Percentiles rank a stretch among this genome's conserved stretches.
Conservation (phyloP, 371 early-diverging fungal genomes). For the Rhizomucor pusillus region DNA sequence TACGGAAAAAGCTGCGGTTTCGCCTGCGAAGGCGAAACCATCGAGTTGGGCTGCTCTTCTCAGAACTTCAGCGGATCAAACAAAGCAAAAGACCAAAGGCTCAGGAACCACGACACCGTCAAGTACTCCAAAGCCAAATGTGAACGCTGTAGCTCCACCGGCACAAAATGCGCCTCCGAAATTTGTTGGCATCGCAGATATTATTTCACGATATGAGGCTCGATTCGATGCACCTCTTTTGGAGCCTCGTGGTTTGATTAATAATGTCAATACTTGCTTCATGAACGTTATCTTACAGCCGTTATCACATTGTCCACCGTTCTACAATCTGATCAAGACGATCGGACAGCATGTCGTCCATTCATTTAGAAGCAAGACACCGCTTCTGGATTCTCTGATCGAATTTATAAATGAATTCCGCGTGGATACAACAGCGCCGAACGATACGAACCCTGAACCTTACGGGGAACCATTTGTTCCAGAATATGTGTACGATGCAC, state of each 20-base stretch:
- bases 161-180: slow-evolving; percentile 21
- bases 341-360: slow-evolving; percentile 65
- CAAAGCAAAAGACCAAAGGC: slow-evolving; percentile 8
- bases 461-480: slow-evolving; percentile 87
- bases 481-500: slow-evolving; percentile 89
- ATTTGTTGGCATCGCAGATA: slow-evolving; percentile 56
- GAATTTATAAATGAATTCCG: slow-evolving; percentile 77
- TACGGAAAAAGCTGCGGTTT: neutral
- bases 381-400: slow-evolving; percentile 83
- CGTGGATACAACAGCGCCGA: slow-evolving; percentile 21
- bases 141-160: neutral
- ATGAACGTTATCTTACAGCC: slow-evolving; percentile 95
- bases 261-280: slow-evolving; percentile 96
- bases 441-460: slow-evolving; percentile 34
- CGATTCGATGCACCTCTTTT: slow-evolving; percentile 53
- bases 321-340: slow-evolving; percentile 78
- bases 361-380: slow-evolving; percentile 73
- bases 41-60: slow-evolving; percentile 63
- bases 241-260: slow-evolving; percentile 90
- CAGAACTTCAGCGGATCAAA: slow-evolving; percentile 28
- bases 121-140: slow-evolving; percentile 10
- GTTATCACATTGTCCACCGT: slow-evolving; percentile 84
- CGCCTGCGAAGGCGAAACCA: slow-evolving; percentile 23
- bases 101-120: slow-evolving; percentile 8
- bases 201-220: slow-evolving; percentile 55